A percentile compares a stretch with the other conserved stretches of the same genome.
These are phyloP conservation scores for Dissophora globulifera DNA, from an alignment of 192 early-diverging fungal species.

Conservation along the genomic window DNA sequence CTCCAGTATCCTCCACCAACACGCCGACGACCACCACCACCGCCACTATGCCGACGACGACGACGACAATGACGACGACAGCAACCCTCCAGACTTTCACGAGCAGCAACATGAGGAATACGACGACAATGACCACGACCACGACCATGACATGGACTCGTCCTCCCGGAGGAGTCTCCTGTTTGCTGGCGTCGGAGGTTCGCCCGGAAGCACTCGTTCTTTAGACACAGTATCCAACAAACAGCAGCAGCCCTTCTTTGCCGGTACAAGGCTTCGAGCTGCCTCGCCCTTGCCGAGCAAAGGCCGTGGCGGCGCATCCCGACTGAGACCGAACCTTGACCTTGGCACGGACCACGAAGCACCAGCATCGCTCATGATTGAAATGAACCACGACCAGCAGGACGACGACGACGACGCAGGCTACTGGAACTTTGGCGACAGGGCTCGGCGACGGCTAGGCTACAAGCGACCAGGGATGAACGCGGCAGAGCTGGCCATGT, in stretches of 20 bases:
- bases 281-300: background rate
- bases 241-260: conserved; percentile 9
- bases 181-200: background rate
- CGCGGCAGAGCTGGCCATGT: conserved; percentile 72
- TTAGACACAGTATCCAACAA: background rate
- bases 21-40: background rate
- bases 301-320: background rate
- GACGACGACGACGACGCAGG: conserved; percentile 25
- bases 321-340: conserved; percentile 15
- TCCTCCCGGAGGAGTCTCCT: conserved; percentile 21
- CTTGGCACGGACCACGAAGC: conserved; percentile 63
- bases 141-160: conserved; percentile 17
- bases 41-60: conserved; percentile 6
- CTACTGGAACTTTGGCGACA: conserved; percentile 36
- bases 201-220: background rate
- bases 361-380: conserved; percentile 72
- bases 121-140: conserved; percentile 14
- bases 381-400: conserved; percentile 57
- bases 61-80: conserved; percentile 6
- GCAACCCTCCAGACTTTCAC: conserved; percentile 13
- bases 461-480: conserved; percentile 58
- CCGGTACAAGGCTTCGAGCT: background rate
- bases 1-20: conserved; percentile 22
- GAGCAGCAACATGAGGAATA: background rate
- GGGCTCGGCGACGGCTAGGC: conserved; percentile 10